Percentiles rank a stretch among this genome's conserved stretches.
Conservation (phyloP, 257 asterid species). For the Gentiana macrophylla region DNA sequence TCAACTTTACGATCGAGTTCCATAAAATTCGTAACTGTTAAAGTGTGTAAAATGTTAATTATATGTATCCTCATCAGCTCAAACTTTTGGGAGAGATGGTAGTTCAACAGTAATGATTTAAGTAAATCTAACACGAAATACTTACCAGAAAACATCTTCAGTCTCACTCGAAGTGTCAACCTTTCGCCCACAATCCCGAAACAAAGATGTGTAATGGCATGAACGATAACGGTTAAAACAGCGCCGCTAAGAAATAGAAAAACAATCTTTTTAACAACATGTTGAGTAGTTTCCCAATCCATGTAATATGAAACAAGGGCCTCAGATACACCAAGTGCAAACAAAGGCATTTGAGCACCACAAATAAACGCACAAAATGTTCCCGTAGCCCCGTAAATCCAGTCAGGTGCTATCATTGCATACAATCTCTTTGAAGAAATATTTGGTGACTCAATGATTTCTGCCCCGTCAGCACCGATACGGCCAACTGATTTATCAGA, state of each 20-base stretch:
- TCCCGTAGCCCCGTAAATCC: slow-evolving; percentile 74
- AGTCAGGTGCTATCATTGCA: slow-evolving; percentile 83
- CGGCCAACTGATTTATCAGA: slow-evolving; percentile 69
- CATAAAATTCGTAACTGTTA: no score
- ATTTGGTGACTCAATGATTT: slow-evolving; percentile 23
- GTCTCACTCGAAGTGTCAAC: slow-evolving; percentile 85
- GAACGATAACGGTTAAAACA: slow-evolving; percentile 61
- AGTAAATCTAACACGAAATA: neutral
- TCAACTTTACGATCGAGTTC: neutral
- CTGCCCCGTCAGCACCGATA: slow-evolving; percentile 59
- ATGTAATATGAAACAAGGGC: slow-evolving; percentile 94
- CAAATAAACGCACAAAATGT: slow-evolving; percentile 72
- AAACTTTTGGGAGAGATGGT: no score
- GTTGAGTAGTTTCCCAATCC: slow-evolving; percentile 92
- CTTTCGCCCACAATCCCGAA: slow-evolving; percentile 95
- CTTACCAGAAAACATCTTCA: slow-evolving; percentile 77
- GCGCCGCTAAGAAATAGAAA: slow-evolving; percentile 87
- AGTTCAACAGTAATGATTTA: no score
- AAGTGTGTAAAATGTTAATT: no score
- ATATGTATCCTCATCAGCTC: no score
- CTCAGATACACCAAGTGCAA: slow-evolving; percentile 91
- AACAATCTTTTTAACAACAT: slow-evolving; percentile 70
- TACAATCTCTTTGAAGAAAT: slow-evolving; percentile 58
- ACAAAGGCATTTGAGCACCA: slow-evolving; percentile 95
- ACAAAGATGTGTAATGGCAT: slow-evolving; percentile 63